A percentile compares a stretch with the other conserved stretches of the same genome.
These are phyloP conservation scores for Peronospora farinosa DNA, from an alignment of 352 stramenopile species.

Conservation along the genomic window DNA sequence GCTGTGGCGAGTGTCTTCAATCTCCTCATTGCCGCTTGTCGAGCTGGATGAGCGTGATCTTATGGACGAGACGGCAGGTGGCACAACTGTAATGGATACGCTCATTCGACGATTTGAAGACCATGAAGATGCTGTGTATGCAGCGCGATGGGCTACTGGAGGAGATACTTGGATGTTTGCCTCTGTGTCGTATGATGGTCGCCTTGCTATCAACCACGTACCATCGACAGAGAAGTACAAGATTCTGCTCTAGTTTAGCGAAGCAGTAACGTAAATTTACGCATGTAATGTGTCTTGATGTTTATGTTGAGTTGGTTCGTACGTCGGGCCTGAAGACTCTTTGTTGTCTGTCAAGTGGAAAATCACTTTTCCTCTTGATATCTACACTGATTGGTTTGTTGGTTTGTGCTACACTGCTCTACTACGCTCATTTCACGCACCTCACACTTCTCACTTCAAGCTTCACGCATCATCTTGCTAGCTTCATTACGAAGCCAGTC, in stretches of 20 bases:
- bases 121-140: constrained; percentile 92
- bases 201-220: constrained; percentile 93
- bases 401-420: constrained; percentile 23
- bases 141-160: constrained; percentile 85
- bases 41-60: constrained; percentile 85
- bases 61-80: constrained; percentile 53
- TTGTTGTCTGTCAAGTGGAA: constrained; percentile 20
- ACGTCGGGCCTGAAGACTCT: constrained; percentile 17
- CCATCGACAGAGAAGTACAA: constrained; percentile 99
- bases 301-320: constrained; percentile 27
- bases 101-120: constrained; percentile 89
- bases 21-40: constrained; percentile 93
- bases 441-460: constrained; percentile 19
- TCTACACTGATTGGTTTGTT: constrained; percentile 25
- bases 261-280: constrained; percentile 21
- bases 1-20: constrained; percentile 94
- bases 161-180: constrained; percentile 95
- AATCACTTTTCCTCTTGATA: constrained; percentile 20
- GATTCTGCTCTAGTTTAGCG: constrained; percentile 88
- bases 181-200: constrained; percentile 93
- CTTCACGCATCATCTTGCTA: constrained; percentile 56
- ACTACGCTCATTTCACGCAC: constrained; percentile 33
- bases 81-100: constrained; percentile 55
- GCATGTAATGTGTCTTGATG: constrained; percentile 5
- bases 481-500: constrained; percentile 74